These are phyloP conservation scores for Teunomyces aglyptinius DNA, from an alignment of 805 yeast species.

Conservation along the genomic window DNA sequence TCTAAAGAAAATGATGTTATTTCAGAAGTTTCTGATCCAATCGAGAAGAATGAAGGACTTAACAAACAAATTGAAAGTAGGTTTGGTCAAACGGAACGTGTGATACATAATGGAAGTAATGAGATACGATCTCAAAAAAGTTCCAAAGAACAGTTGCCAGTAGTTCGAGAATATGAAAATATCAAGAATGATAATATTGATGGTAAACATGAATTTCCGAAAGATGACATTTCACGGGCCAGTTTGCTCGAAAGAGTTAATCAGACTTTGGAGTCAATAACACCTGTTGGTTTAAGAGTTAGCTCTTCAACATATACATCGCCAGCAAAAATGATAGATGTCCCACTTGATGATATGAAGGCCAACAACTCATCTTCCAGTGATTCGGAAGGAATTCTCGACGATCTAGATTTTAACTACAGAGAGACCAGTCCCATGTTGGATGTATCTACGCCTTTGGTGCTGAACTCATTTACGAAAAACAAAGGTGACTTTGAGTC, in stretches of 20 bases:
- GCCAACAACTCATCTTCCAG: slow-evolving; percentile 8
- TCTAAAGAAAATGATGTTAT: neutral
- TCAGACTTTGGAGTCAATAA: slow-evolving; percentile 12
- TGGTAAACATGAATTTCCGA: slow-evolving; percentile 3
- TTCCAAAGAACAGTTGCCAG: neutral
- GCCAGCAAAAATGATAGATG: neutral
- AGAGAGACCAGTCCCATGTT: slow-evolving; percentile 10
- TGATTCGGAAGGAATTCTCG: slow-evolving; percentile 8
- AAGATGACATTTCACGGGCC: slow-evolving; percentile 11
- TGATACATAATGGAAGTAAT: neutral
- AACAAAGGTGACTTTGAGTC: neutral
- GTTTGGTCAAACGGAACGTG: too few relatives aligned
- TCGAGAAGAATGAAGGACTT: neutral
- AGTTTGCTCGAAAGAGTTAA: slow-evolving; percentile 13
- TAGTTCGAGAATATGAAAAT: neutral
- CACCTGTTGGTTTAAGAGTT: neutral
- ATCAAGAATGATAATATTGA: slow-evolving; percentile 9
- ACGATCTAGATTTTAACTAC: slow-evolving; percentile 8
- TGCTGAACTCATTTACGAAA: neutral
- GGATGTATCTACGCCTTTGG: slow-evolving; percentile 10
- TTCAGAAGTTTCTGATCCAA: neutral
- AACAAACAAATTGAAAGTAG: too few relatives aligned
- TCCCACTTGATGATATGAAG: neutral
- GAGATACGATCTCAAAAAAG: neutral
- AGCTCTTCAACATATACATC: neutral